Conservation (phyloP, 75 land plant species). For the Gnetum montanum region DNA sequence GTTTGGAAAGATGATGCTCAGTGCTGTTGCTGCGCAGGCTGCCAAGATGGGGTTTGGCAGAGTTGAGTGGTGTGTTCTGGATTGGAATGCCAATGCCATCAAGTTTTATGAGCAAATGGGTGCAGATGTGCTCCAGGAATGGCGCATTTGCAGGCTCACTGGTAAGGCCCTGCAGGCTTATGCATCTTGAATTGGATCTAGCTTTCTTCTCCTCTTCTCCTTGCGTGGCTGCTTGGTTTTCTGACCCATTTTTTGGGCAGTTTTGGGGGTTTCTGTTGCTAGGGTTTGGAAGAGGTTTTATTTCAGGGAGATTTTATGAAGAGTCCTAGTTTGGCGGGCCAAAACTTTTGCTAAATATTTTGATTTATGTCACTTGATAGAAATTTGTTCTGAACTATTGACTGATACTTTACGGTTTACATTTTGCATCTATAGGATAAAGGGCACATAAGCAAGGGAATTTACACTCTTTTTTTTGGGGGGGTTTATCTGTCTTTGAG, state of each 20-base stretch:
- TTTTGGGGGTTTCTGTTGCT: too few relatives aligned
- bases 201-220: background rate
- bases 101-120: constrained; percentile 81
- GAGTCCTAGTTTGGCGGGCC: too few relatives aligned
- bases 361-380: too few relatives aligned
- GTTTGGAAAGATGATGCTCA: constrained; percentile 59
- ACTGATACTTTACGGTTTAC: too few relatives aligned
- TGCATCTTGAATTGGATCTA: background rate
- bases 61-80: constrained; percentile 94
- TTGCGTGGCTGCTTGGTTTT: background rate
- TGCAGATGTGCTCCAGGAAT: constrained; percentile 53
- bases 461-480: too few relatives aligned
- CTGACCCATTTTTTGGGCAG: background rate
- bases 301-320: too few relatives aligned
- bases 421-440: too few relatives aligned
- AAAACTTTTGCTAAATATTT: too few relatives aligned
- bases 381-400: too few relatives aligned
- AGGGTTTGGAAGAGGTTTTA: too few relatives aligned
- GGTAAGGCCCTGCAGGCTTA: constrained; percentile 49
- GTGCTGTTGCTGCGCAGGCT: constrained; percentile 69
- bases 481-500: too few relatives aligned
- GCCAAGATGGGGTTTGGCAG: constrained; percentile 67
- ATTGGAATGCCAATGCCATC: constrained; percentile 94
- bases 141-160: constrained; percentile 73
- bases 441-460: too few relatives aligned